Conservation (phyloP, 148 eudicot genomes). For the Cornus florida region DNA sequence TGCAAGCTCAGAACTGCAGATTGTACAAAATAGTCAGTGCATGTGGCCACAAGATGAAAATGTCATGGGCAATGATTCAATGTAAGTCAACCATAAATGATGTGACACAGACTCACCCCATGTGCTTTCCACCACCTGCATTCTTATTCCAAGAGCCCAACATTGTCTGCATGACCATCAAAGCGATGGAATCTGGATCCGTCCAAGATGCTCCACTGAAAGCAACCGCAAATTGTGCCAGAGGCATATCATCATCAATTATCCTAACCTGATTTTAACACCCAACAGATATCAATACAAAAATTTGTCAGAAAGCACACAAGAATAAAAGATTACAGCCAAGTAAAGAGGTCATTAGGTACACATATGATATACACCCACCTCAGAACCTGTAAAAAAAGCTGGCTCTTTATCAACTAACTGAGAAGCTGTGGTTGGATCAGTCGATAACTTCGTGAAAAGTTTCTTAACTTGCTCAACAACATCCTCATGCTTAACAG, state of each 20-base stretch:
- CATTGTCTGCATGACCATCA: conserved; percentile 93
- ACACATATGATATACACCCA: conserved; percentile 22
- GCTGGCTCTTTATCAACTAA: conserved; percentile 80
- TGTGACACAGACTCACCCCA: conserved; percentile 57
- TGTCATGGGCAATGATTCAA: not conserved
- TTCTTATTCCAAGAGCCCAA: conserved; percentile 83
- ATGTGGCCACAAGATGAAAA: not conserved
- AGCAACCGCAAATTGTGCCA: conserved; percentile 93
- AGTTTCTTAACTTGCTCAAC: conserved; percentile 66
- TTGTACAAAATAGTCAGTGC: conserved; percentile 15
- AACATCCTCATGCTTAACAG: conserved; percentile 84
- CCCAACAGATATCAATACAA: not conserved
- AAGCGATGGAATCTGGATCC: conserved; percentile 92
- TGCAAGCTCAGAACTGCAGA: conserved; percentile 75
- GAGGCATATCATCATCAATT: conserved; percentile 76
- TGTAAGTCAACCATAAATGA: not conserved
- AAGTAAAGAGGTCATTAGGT: conserved; percentile 8
- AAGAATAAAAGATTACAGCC: not conserved
- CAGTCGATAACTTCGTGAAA: conserved; percentile 69
- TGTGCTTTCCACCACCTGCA: conserved; percentile 83
- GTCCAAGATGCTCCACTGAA: conserved; percentile 93
- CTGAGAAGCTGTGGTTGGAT: conserved; percentile 70
- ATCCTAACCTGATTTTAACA: conserved; percentile 63
- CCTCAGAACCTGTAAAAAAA: conserved; percentile 93
- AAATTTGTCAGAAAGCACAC: not conserved